Evolutionary conservation across 306 rosid genomes (phyloP), one percentile per base, ranked within the genome.

Genomic region (Lablab purpureus): DNA sequence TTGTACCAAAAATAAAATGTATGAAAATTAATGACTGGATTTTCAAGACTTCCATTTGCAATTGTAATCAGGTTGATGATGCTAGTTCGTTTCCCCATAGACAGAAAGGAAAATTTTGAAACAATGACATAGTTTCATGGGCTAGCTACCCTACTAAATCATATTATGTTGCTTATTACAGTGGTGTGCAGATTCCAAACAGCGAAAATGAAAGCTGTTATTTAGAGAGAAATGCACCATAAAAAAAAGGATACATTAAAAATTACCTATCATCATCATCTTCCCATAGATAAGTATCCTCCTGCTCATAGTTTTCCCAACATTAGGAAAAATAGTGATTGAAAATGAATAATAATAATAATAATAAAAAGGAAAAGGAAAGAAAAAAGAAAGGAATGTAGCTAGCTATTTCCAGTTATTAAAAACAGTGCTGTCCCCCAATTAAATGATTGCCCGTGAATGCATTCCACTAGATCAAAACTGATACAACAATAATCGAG

Each of bases 251-350:
- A 46, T 65, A 70, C 43, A 86, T 22, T 47, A 68, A 25, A 72
- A 19, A 69, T 68, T 90, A 90, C 98, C 98, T 92, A 45, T 92
- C 97, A 83, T 95, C 98, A 54, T 95, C 98, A 77, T 95, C 99
- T 87, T 95, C 98, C 99, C 99, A 92, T 52, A 95, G 78, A 74
- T 95, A 92, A 63, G 99, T 92, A 81, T 95, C 99, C 86, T 95
- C 97, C 97, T 94, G 94, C 82, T 22, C 40, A 80, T 73, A 82
- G 58, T 71, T 82, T 52, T 41, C 71, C 72, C 49, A 56, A 66
- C 66, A 85, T 5, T 59, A 37, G 12, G 10, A 74, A 88, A 82
- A 80, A 59, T 47, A 67, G 76, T 52, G 21, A 54, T 69, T 50
- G 73, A 55, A 64, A 78, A 54, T 68, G 72, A 72, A 80, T n/a